These are phyloP conservation scores for Boletus fagicola DNA, from an alignment of 768 basidiomycete genomes.

Conservation along the genomic window DNA sequence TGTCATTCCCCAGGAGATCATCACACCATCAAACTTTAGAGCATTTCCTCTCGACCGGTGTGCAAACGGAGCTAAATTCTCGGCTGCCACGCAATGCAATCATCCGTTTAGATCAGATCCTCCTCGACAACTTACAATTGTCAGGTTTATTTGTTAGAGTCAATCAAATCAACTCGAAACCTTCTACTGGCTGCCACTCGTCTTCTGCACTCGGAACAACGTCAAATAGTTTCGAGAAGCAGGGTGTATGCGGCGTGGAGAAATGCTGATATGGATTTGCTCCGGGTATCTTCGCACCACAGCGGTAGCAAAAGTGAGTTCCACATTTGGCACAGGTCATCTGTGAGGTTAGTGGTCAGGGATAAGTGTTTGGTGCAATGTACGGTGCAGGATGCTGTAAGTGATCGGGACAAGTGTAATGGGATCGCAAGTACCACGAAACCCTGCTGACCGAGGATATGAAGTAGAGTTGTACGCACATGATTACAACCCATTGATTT, in stretches of 20 bases:
- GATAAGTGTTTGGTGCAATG: background rate
- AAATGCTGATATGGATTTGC: slow-evolving; percentile 69
- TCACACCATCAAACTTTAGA: background rate
- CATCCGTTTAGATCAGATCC: background rate
- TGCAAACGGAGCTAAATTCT: background rate
- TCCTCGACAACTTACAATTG: background rate
- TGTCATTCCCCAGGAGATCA: no score
- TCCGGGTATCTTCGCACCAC: slow-evolving; percentile 52
- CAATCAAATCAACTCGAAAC: slow-evolving; percentile 30
- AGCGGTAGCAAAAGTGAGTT: slow-evolving; percentile 81
- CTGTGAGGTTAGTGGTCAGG: slow-evolving; percentile 35
- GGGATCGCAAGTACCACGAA: no score
- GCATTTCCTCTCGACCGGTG: background rate
- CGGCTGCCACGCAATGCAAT: background rate
- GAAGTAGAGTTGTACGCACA: slow-evolving; percentile 43
- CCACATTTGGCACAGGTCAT: slow-evolving; percentile 77
- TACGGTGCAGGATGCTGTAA: background rate
- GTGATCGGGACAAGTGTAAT: background rate
- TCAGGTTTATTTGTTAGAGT: background rate
- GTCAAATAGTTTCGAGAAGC: slow-evolving; percentile 71
- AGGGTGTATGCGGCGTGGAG: slow-evolving; percentile 47
- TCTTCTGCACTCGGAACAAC: slow-evolving; percentile 35
- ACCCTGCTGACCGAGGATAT: background rate
- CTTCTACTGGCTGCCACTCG: slow-evolving; percentile 50
- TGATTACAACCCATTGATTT: slow-evolving; percentile 86